Base-by-base conservation (phyloP, 1,284 basidiomycete genomes). In the Flammula alnicola region DNA sequence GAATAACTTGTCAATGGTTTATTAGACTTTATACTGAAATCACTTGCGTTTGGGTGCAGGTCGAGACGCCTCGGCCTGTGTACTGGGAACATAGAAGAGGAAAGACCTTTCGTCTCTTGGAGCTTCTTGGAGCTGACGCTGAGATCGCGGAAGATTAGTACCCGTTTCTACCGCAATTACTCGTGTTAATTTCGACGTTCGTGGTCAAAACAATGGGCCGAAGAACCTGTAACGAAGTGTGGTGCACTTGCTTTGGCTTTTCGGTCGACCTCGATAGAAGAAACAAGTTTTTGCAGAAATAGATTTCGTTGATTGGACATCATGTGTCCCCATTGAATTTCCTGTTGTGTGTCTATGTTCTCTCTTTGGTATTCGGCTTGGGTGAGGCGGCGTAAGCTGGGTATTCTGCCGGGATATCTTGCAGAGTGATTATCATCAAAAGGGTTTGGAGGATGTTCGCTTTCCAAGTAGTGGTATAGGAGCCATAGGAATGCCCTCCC, bases 401-500 rank as follows among this genome's bases (percentile, higher is more conserved):
- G 88, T 26, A 81, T 80, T 61, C 78, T 80, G 20, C 78, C 78
- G 1, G 73, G 69, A 58, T 80, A 63, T 47, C 67, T 62, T 27
- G 68, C 69, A 3, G 86, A 75, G 58, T 77, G 75, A 8, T 76
- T 70, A 57, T 88, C 86, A 32, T 78, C 75, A 61, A 84, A 91
- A 3, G 88, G 88, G 62, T 90, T 91, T 16, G 70, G 65, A 3
- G 70, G 65, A 30, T 70, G 68, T 6, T 79, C 70, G 36, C 73
- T 74, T 67, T 93, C 90, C 49, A 91, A 74, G 63, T 93, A 91
- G 62, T 90, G 77, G 64, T 84, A 90, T 47, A 89, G 72, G 35
- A 91, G 76, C 85, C 89, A 92, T 17, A 93, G 78, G 65, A 94
- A 91, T 2, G 83, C 86, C 47, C 74, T 75, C 10, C 88, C 89